Evolutionary conservation across 2,329 filamentous ascomycete genomes (phyloP).

Genomic region (Scorias spongiosa): DNA sequence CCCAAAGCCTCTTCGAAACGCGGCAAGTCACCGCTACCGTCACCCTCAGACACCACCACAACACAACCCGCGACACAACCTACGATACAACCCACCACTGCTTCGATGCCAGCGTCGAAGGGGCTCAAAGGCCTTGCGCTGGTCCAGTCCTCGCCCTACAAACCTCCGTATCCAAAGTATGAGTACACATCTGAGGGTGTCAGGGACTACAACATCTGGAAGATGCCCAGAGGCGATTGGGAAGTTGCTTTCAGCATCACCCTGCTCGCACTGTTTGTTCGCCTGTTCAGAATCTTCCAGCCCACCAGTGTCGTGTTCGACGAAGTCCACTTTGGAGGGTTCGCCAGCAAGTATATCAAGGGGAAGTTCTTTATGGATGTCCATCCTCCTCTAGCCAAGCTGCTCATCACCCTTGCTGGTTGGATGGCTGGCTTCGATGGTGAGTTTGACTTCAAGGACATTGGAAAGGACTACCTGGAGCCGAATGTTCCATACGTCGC

Average conservation of each 20-base stretch:
- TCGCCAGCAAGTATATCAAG: slow-evolving; percentile 98
- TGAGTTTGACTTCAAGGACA: slow-evolving; percentile 97
- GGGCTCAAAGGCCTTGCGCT: neutral
- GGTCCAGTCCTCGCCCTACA: neutral
- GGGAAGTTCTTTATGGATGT: slow-evolving; percentile 99
- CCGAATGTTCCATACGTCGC: slow-evolving; percentile 91
- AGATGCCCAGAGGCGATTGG: slow-evolving; percentile 72
- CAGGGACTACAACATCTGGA: slow-evolving; percentile 79
- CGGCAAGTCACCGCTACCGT: neutral
- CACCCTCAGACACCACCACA: neutral
- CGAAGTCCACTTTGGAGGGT: slow-evolving; percentile 97
- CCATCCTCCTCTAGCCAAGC: slow-evolving; percentile 92
- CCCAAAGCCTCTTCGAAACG: neutral
- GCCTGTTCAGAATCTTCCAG: slow-evolving; percentile 90
- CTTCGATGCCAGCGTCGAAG: neutral
- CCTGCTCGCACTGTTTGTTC: slow-evolving; percentile 59
- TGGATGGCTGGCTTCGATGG: slow-evolving; percentile 93
- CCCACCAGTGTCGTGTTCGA: slow-evolving; percentile 95
- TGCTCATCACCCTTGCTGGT: slow-evolving; percentile 87
- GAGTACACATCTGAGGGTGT: slow-evolving; percentile 69
- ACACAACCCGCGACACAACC: neutral
- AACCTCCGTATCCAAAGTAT: slow-evolving; percentile 2
- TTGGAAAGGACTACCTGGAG: slow-evolving; percentile 96
- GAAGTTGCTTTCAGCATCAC: slow-evolving; percentile 59
- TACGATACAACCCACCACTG: no score